Evolutionary conservation across 176 grass and related monocot genomes (phyloP), one percentile per base, ranked within the genome.

Genomic region (Avena eriantha): DNA sequence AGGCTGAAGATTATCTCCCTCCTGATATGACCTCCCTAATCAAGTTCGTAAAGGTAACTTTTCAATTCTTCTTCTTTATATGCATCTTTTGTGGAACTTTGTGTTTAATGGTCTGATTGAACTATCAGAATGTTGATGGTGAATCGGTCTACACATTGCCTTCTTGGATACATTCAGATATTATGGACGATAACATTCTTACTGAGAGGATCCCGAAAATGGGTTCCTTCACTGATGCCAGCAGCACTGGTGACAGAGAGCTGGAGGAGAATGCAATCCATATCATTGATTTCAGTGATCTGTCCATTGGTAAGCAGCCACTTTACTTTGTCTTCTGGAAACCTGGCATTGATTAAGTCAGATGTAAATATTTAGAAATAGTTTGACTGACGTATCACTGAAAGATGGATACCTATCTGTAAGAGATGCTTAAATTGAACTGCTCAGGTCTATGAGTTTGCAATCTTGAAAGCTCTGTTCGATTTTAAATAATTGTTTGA

Each of bases 81-180:
- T 85, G 36, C 75, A 49, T 46, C 43, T 82, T 8, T 15, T 64
- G 11, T 60, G 22, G 58, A 87, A 68, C 41, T 57, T 86, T 43
- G 35, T 46, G 46, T 33, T 83, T 78, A 64, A 88, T 69, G 64
- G 85, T 64, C 45, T 92, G 73, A 81, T 79, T 83, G 18, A 73
- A 49, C 66, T 79, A 92, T 84, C 87, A 98, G 97, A 92, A 91
- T 68, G 83, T 43, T 46, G 21, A 88, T 78, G 88, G 84, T 48
- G 80, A 82, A 22, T 80, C 18, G 18, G 39, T 92, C 8, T 82
- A 90, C 80, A 71, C 18, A 73, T 58, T 64, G 64, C 92, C 97
- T 84, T 94, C 94, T 77, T 98, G 92, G 92, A 89, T 98, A 91
- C 97, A 98, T 90, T 98, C 96, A 83, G 96, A 98, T 86, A 92